Evolutionary conservation across 345 rosid genomes (phyloP).

Genomic region (Psidium friedrichsthalianum): DNA sequence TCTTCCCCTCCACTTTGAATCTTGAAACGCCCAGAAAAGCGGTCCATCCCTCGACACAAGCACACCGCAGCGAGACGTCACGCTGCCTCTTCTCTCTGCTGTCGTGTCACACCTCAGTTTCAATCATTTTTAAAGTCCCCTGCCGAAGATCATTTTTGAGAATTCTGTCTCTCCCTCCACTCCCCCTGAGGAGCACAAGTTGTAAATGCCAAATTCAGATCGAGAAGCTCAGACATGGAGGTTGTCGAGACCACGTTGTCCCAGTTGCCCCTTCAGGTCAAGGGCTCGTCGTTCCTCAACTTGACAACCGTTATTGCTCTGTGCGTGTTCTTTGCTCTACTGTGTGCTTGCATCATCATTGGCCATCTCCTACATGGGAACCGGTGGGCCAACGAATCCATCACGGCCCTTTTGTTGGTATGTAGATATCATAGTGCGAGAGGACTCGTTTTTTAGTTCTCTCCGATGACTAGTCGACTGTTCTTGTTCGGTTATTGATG

Average conservation of each 20-base stretch:
- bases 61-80: not conserved
- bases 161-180: not conserved
- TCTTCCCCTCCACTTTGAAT: constrained; percentile 30
- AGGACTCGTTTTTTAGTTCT: not conserved
- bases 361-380: constrained; percentile 63
- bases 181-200: not conserved
- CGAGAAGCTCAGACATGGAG: constrained; percentile 10
- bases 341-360: constrained; percentile 49
- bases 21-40: not conserved
- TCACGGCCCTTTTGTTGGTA: constrained; percentile 53
- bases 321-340: constrained; percentile 44
- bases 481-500: not conserved
- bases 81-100: no score
- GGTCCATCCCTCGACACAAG: not conserved
- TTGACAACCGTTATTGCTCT: constrained; percentile 35
- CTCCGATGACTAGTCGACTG: not conserved
- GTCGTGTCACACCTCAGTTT: not conserved
- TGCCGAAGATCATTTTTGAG: not conserved
- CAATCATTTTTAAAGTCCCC: not conserved
- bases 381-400: constrained; percentile 72
- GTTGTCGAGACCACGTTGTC: constrained; percentile 14
- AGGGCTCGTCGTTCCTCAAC: constrained; percentile 11
- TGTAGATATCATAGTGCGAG: not conserved
- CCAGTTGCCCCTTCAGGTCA: constrained; percentile 1
- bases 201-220: not conserved